Base-by-base conservation (phyloP, 768 basidiomycete species). In the Macrocybe gigantea region DNA sequence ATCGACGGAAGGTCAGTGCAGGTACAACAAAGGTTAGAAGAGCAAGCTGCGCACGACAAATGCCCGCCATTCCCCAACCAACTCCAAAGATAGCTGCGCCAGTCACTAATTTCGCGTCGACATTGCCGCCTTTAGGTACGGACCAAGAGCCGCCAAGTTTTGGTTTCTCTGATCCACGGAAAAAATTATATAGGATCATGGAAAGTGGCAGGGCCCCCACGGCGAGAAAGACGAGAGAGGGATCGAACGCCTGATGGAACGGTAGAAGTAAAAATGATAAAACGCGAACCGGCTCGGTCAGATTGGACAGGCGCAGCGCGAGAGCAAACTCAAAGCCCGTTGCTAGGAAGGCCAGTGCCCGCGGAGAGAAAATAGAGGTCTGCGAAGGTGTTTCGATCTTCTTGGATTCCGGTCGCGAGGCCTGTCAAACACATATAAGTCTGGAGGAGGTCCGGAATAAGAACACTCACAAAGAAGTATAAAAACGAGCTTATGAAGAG, bases 11-110 rank as follows among this genome's bases (percentile, higher is more conserved):
- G 39, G 34, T 37, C 12, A 53, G 15, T 44, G 43, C 41, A 55
- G 53, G 38, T 11, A 49, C 36, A 41, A 36, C 32, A 53, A 13
- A 15, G 14, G 6, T 40, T 13, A 44, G 8, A n/a, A 50, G 13
- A 35, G 45, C 13, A 44, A 41, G 44, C 30, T 34, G 67, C 82
- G 58, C 62, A 83, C 82, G 82, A 60, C 82, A 84, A 41, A 83
- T 62, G 33, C 82, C 82, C 45, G 71, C 64, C 35, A 78, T 55
- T 5, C 77, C 82, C 82, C 82, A 84, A 1, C 82, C 82, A 29
- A 80, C 50, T 41, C 82, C 82, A 59, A 84, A 84, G 34, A 81
- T 51, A 12, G 73, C 69, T 8, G 79, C 71, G 14, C 82, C 82
- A 31, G 57, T 47, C 6, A 84, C 38, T 30, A 84, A 67, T 50